These are phyloP conservation scores for Phlebiopsis gigantea DNA, from an alignment of 768 basidiomycete genomes.

Conservation along the genomic window DNA sequence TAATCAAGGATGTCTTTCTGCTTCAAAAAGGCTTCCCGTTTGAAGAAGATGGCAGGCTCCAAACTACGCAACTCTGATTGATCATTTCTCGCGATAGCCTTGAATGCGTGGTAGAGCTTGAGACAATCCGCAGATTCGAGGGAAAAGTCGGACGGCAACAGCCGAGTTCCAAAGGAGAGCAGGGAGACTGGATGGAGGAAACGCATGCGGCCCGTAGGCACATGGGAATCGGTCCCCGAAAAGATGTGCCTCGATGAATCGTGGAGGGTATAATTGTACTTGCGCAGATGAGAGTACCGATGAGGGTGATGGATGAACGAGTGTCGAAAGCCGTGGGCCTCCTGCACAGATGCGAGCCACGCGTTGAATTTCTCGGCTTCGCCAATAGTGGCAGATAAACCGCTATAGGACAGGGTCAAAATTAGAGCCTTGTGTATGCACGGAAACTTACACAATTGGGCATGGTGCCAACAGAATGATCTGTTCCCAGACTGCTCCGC, in stretches of 20 bases:
- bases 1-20: slow-evolving; percentile 61
- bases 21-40: slow-evolving; percentile 33
- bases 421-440: not conserved
- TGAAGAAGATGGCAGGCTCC: slow-evolving; percentile 44
- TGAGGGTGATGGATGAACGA: slow-evolving; percentile 58
- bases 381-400: slow-evolving; percentile 69
- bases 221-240: slow-evolving; percentile 32
- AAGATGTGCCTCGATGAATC: slow-evolving; percentile 24
- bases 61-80: slow-evolving; percentile 28
- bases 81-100: slow-evolving; percentile 2
- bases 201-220: slow-evolving; percentile 35
- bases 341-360: slow-evolving; percentile 62
- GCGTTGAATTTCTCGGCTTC: slow-evolving; percentile 56
- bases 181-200: slow-evolving; percentile 62
- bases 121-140: slow-evolving; percentile 58
- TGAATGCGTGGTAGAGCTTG: slow-evolving; percentile 43
- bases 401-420: slow-evolving; percentile 32
- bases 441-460: slow-evolving; percentile 55
- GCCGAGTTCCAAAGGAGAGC: slow-evolving; percentile 45
- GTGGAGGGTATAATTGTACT: slow-evolving; percentile 48
- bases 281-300: slow-evolving; percentile 70
- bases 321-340: slow-evolving; percentile 52
- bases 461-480: slow-evolving; percentile 67
- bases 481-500: slow-evolving; percentile 70
- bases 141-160: slow-evolving; percentile 57